phyloP scores from a whole-genome alignment of 1,284 basidiomycete genomes.

The Cutaneotrichosporon sp. region DNA sequence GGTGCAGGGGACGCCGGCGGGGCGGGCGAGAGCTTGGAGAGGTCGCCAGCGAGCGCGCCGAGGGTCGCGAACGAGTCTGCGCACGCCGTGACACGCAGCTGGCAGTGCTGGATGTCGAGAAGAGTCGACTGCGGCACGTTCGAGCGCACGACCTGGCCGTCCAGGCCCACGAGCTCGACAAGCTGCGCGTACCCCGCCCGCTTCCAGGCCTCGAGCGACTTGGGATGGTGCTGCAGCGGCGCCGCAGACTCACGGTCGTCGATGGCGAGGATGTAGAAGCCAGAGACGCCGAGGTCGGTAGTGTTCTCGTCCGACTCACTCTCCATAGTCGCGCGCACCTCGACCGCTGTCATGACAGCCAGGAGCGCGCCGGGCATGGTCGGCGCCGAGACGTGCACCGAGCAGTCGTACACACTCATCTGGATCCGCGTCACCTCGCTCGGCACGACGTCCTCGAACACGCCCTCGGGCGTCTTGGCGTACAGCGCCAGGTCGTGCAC shows the following conservation, averaged over 20 bases:
- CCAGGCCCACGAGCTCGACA: slow-evolving; percentile 62
- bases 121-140: slow-evolving; percentile 28
- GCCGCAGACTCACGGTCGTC: slow-evolving; percentile 60
- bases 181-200: slow-evolving; percentile 64
- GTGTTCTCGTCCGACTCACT: slow-evolving; percentile 64
- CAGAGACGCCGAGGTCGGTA: slow-evolving; percentile 59
- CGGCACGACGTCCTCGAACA: slow-evolving; percentile 90
- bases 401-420: slow-evolving; percentile 68
- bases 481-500: slow-evolving; percentile 66
- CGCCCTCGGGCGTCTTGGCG: slow-evolving; percentile 83
- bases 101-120: slow-evolving; percentile 34
- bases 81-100: slow-evolving; percentile 49
- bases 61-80: slow-evolving; percentile 54
- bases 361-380: slow-evolving; percentile 66
- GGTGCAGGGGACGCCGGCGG: slow-evolving; percentile 17
- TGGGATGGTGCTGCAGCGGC: slow-evolving; percentile 22
- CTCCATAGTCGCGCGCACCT: slow-evolving; percentile 69
- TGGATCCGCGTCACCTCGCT: slow-evolving; percentile 77
- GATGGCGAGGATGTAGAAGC: slow-evolving; percentile 61
- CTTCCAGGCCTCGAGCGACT: slow-evolving; percentile 63
- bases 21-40: slow-evolving; percentile 35
- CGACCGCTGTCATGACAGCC: slow-evolving; percentile 65
- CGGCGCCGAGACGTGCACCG: slow-evolving; percentile 65
- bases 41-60: slow-evolving; percentile 41
- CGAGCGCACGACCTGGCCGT: slow-evolving; percentile 51